Percentiles rank a stretch among this genome's conserved stretches.
Conservation (phyloP, 2,329 filamentous ascomycete species). For the Monilinia aucupariae region DNA sequence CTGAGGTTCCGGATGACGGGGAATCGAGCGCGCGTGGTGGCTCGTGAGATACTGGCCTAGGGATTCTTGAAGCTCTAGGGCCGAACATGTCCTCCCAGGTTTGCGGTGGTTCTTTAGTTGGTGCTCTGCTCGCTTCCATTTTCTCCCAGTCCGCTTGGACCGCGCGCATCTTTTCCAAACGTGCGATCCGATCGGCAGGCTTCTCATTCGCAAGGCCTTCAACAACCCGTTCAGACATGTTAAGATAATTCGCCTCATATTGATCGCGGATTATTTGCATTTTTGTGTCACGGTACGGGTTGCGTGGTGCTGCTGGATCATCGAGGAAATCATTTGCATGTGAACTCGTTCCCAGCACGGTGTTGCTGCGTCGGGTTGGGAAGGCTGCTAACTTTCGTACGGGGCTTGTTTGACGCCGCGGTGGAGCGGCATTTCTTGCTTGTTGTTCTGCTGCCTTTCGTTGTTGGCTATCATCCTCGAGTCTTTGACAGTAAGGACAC, state of each 20-base stretch:
- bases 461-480: background rate
- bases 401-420: too few species aligned
- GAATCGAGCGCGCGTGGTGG: background rate
- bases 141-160: background rate
- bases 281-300: background rate
- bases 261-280: background rate
- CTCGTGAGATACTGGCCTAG: background rate
- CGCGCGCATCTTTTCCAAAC: background rate
- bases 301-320: background rate
- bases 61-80: too few species aligned
- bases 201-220: background rate
- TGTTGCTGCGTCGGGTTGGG: background rate
- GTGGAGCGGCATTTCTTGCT: too few species aligned
- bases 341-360: background rate
- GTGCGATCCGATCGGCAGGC: background rate
- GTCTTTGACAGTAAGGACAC: background rate
- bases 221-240: background rate
- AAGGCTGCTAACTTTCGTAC: background rate
- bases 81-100: too few species aligned
- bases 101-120: too few species aligned
- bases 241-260: background rate
- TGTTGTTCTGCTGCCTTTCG: background rate
- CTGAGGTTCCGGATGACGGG: background rate
- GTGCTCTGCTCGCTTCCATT: too few species aligned
- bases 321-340: too few species aligned